Base-by-base conservation (phyloP, 805 yeast species). In the Yarrowia sp. region DNA sequence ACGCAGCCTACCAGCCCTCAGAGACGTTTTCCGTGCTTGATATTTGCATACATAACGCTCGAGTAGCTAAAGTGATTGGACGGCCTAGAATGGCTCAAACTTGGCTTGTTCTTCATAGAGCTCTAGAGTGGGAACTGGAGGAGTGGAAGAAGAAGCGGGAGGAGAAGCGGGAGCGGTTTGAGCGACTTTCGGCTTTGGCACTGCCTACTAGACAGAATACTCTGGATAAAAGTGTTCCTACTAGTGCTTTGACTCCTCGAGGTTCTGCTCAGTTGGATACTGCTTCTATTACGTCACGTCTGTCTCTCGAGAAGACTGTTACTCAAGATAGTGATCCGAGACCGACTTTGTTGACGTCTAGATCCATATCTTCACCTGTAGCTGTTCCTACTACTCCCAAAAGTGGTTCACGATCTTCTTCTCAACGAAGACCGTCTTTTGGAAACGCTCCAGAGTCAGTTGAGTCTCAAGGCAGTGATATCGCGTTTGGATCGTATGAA, bases 21-120 rank as follows among this genome's bases (percentile, higher is more conserved):
- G 51, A 58, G 22, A 43, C 51, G 4, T 18, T 10, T 13, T 17
- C 43, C 4, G 43, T 58, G 22, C 51, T 44, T 17, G 64, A 58
- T 18, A 35, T 58, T 33, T 58, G 64, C 51, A 43, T 43, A 14
- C 64, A 58, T 17, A 58, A 58, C 42, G 64, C 64, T 5, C 39
- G 43, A 17, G 64, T 58, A 1, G 64, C 64, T 10, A 58, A 81
- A 0, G 77, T 80, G 51, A 86, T 79, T 1, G 79, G 80, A n/a
- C 73, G 79, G 47, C 77, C 76, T 61, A 74, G 88, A 66, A 88
- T 85, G 65, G 79, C 86, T 64, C 89, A 85, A 70, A 80, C 84
- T 0, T 86, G 91, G 91, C 74, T 81, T 66, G 79, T 85, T 5
- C 74, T 86, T 6, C 81, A 82, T 13, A 82, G 81, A 28, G 77